Conservation (phyloP, 345 rosid species). For the Mallotus nudiflorus region DNA sequence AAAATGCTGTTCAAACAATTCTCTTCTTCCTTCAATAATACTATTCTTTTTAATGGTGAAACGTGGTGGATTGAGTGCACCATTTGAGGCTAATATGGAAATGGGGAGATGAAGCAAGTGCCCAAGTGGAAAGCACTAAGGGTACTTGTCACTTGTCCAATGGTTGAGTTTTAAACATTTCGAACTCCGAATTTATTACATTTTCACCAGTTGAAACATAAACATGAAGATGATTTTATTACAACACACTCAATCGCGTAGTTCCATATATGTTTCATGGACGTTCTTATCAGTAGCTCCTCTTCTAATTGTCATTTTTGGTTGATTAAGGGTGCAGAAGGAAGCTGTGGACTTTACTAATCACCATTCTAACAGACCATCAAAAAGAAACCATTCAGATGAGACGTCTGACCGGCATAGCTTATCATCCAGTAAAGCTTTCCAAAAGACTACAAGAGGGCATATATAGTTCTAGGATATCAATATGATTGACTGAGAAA, state of each 20-base stretch:
- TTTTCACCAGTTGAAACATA: background rate
- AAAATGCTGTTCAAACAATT: background rate
- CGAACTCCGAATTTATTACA: no score
- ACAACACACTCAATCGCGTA: background rate
- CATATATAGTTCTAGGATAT: background rate
- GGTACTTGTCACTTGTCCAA: no score
- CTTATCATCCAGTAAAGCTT: background rate
- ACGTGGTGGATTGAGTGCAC: no score
- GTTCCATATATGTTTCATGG: background rate
- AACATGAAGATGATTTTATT: background rate
- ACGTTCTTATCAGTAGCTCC: background rate
- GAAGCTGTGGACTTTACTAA: background rate
- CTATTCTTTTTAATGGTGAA: no score
- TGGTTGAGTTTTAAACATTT: no score
- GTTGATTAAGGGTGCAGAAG: background rate
- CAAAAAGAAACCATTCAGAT: no score
- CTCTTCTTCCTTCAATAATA: background rate
- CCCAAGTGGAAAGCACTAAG: no score
- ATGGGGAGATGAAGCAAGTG: no score
- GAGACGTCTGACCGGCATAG: no score
- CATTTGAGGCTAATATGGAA: no score
- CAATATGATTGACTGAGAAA: no score
- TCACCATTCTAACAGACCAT: background rate
- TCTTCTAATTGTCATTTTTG: background rate
- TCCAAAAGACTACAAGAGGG: slow-evolving; percentile 3